Evolutionary conservation across 2,329 filamentous ascomycete species (phyloP), one percentile per base, ranked within the genome.

Genomic region (Aspergillus niger): DNA sequence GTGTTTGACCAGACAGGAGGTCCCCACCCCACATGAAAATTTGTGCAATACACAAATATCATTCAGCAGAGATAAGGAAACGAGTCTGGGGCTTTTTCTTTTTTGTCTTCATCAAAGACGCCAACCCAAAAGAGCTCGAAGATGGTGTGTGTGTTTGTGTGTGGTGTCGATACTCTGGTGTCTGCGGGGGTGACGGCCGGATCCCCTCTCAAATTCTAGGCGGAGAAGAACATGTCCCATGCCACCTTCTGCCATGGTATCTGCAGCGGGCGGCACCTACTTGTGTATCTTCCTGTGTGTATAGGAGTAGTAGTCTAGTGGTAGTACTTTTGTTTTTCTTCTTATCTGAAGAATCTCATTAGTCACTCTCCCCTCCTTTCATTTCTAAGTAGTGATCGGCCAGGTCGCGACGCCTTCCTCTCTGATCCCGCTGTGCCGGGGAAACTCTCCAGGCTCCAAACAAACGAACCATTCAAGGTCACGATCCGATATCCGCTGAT

Each of bases 401-500:
- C 53, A 44, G 15, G 32, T 48, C 30, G 26, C 48, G 39, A 38
- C 32, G 17, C 52, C 39, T 57, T 36, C 59, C 26, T 55, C 56
- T 49, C 47, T 57, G 51, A 41, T 50, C 47, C 47, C 47, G 47
- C 32, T 2, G 32, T 36, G 32, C 32, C 32, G 32, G 32, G 32
- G 26, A 10, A 32, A 50, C 47, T 20, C 44, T 17, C 47, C 47
- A 50, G n/a, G 47, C 47, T 28, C 28, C 24, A 8, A 28, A 49
- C 39, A 30, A 48, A 32, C 39, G 26, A 43, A 26, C 28, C n/a
- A 47, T 20, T 41, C 50, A 44, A 54, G 51, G 58, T 61, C 61
- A 57, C 55, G 48, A 57, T 60, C 56, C 58, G 47, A 57, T 39
- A 60, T 59, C 63, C 59, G 64, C 63, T 64, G 63, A 65, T 67